These are phyloP conservation scores for Chlamydomonas sp. DNA, from an alignment of 139 green algal species.

Conservation along the genomic window DNA sequence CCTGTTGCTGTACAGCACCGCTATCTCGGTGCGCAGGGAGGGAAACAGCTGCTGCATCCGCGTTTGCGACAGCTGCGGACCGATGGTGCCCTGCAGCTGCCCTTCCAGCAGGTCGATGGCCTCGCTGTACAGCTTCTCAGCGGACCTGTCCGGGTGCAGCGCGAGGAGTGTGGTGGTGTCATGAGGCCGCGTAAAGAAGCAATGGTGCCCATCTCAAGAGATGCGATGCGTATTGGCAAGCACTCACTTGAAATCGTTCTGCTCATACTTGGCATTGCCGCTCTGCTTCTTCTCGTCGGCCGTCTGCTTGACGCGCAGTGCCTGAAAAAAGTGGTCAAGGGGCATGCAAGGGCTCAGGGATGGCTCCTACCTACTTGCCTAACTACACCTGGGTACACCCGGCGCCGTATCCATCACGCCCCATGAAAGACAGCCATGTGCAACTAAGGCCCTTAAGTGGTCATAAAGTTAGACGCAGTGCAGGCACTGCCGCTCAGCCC, in stretches of 20 bases:
- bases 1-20: slow-evolving; percentile 60
- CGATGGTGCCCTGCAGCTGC: background rate
- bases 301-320: background rate
- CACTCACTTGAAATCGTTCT: slow-evolving; percentile 28
- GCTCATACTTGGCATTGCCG: slow-evolving; percentile 30
- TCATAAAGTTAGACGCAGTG: too few species aligned
- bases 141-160: background rate
- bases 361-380: background rate
- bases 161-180: background rate
- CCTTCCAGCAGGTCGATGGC: slow-evolving; percentile 41
- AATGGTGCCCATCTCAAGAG: background rate
- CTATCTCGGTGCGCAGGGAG: slow-evolving; percentile 32
- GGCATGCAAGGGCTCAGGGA: background rate
- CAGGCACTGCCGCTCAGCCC: too few species aligned
- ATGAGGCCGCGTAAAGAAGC: too few species aligned
- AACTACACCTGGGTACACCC: background rate
- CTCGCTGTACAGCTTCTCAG: slow-evolving; percentile 33
- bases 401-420: too few species aligned
- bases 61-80: background rate
- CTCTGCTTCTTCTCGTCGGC: slow-evolving; percentile 21
- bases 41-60: slow-evolving; percentile 18
- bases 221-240: background rate
- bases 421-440: too few species aligned
- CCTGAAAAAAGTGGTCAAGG: background rate
- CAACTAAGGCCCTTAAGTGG: too few species aligned